Evolutionary conservation across 441 rosid species (phyloP), one percentile per base, ranked within the genome.

Genomic region (Erodium texanum): DNA sequence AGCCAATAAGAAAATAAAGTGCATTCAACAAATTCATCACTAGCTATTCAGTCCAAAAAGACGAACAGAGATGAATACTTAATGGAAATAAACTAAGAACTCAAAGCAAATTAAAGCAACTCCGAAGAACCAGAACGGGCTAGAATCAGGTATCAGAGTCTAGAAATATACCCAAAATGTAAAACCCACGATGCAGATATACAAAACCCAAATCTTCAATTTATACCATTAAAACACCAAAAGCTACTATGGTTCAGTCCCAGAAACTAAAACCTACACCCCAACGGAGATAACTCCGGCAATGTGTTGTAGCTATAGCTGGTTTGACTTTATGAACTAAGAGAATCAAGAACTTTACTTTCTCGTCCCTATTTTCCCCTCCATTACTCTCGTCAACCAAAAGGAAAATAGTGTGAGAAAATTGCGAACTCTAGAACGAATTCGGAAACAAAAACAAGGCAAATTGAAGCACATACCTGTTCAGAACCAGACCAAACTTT

Each of bases 121-220:
- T 59, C 61, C 23, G 14, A 58, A 9, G 14, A 58, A 22, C 24
- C 27, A 19, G 27, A 58, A 58, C 27, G 5, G n/a, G 23, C 64
- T 32, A 64, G 65, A 74, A 50, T n/a, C 34, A 68, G 54, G 67
- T 62, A 36, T 16, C 61, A 22, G 50, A 68, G 15, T 32, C 7
- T 27, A 24, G 27, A 62, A 20, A 24, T 62, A 19, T 62, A 16
- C 66, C 73, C 68, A 63, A 16, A 22, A 45, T 12, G 32, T 29
- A 73, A 64, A 68, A 24, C 59, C 27, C 22, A 43, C 54, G 59
- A 75, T 27, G 75, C 74, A 71, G 23, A 64, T 63, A 15, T 58
- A 48, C 15, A 23, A 5, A 75, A 61, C 74, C 67, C 66, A 78
- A 80, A 83, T 78, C 82, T 52, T 71, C 24, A 77, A 71, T 22